Conservation (phyloP, 306 rosid species). For the Pterocarpus macrocarpus region DNA sequence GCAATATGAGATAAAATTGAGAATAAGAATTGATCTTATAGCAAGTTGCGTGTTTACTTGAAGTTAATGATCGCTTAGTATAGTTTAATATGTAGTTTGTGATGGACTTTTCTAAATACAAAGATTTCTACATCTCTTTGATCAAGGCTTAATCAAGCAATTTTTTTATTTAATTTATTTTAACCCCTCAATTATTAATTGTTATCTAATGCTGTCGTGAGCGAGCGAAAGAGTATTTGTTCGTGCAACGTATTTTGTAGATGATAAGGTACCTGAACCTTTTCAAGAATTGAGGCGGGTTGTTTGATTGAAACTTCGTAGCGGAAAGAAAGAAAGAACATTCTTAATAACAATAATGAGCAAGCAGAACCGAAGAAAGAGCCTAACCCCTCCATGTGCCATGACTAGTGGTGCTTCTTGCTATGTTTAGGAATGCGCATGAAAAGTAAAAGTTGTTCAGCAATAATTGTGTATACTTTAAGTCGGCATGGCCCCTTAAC, state of each 20-base stretch:
- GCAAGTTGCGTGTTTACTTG: neutral
- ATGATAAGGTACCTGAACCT: neutral
- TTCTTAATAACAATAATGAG: neutral
- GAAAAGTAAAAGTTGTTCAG: neutral
- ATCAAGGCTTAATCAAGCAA: too few relatives aligned
- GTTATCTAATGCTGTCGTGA: neutral
- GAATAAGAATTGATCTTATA: neutral
- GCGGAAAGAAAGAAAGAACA: neutral
- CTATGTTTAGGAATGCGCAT: neutral
- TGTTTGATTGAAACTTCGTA: neutral
- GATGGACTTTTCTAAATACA: too few relatives aligned
- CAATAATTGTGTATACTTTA: neutral
- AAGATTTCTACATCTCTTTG: too few relatives aligned
- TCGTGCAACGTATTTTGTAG: neutral
- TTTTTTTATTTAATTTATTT: too few relatives aligned
- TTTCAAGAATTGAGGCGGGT: slow-evolving; percentile 27
- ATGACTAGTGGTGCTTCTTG: neutral
- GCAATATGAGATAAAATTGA: neutral
- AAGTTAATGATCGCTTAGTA: neutral
- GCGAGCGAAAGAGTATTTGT: neutral
- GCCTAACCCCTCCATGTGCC: too few relatives aligned
- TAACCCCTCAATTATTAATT: too few relatives aligned
- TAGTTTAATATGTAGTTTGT: neutral
- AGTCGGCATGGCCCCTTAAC: neutral
- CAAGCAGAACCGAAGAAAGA: neutral